Percentiles rank a stretch among this genome's conserved stretches.
These are phyloP conservation scores for Trichosanthes truncata DNA, from an alignment of 306 rosid species.

Conservation along the genomic window DNA sequence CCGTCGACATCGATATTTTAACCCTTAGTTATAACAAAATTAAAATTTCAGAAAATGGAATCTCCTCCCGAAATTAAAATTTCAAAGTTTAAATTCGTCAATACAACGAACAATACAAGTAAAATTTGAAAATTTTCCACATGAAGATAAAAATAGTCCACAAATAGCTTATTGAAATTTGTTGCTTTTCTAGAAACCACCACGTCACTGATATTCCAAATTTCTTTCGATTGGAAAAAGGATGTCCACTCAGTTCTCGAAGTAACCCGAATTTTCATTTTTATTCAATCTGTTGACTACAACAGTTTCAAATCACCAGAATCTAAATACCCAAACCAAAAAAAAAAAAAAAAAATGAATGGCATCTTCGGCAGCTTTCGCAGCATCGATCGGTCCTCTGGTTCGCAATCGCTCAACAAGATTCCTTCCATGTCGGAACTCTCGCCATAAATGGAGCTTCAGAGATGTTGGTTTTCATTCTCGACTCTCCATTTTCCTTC, in stretches of 20 bases:
- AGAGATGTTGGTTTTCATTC: constrained; percentile 25
- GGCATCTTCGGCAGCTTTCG: constrained; percentile 13
- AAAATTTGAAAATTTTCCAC: too few relatives aligned
- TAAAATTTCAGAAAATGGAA: too few relatives aligned
- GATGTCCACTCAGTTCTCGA: background rate
- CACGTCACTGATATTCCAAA: background rate
- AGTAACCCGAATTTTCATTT: background rate
- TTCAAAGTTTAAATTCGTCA: too few relatives aligned
- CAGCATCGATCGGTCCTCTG: constrained; percentile 17
- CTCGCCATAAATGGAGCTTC: constrained; percentile 11
- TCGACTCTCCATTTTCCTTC: constrained; percentile 50
- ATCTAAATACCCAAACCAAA: background rate
- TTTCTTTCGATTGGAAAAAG: background rate
- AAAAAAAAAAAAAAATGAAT: constrained; percentile 11
- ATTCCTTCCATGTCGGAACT: constrained; percentile 24
- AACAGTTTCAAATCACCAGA: background rate
- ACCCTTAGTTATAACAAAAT: too few relatives aligned
- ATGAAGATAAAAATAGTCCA: background rate
- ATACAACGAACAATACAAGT: too few relatives aligned
- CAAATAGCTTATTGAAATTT: background rate
- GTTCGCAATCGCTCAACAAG: constrained; percentile 19
- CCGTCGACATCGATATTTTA: too few relatives aligned
- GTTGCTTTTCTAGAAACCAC: background rate
- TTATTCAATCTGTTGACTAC: background rate
- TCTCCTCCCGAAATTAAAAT: too few relatives aligned